Percentiles rank a stretch among this genome's conserved stretches.
Conservation (phyloP, 345 rosid species). For the Rubroshorea leprosula region DNA sequence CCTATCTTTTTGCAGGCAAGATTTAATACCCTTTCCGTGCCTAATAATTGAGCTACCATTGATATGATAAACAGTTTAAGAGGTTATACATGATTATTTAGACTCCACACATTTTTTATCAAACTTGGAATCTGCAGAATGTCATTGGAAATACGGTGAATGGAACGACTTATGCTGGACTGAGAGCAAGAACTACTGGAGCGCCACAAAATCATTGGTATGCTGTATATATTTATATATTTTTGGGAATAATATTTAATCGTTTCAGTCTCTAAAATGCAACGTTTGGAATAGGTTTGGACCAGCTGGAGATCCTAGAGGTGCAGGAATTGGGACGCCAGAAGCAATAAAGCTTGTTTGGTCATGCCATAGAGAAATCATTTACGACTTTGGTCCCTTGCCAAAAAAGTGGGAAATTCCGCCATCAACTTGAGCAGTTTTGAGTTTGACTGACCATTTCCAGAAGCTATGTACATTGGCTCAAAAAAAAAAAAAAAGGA, state of each 20-base stretch:
- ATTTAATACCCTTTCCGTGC: not conserved
- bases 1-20: constrained; percentile 79
- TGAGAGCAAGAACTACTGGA: constrained; percentile 95
- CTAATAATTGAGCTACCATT: too few relatives aligned
- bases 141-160: constrained; percentile 86
- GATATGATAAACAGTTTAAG: not conserved
- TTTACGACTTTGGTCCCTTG: constrained; percentile 81
- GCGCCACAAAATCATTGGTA: constrained; percentile 99
- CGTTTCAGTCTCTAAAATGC: not conserved
- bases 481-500: too few relatives aligned
- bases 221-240: too few relatives aligned
- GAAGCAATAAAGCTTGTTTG: constrained; percentile 96
- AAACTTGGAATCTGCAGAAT: constrained; percentile 43
- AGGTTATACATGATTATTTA: not conserved
- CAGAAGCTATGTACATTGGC: too few relatives aligned
- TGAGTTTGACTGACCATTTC: too few relatives aligned
- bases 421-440: constrained; percentile 50
- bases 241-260: not conserved
- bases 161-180: constrained; percentile 93
- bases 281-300: constrained; percentile 65
- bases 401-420: constrained; percentile 75
- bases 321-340: constrained; percentile 97
- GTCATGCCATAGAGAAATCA: constrained; percentile 96
- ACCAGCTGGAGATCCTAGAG: constrained; percentile 97
- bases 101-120: not conserved